Base-by-base conservation (phyloP, 1,284 basidiomycete genomes). In the Spongispora temasekensis region DNA sequence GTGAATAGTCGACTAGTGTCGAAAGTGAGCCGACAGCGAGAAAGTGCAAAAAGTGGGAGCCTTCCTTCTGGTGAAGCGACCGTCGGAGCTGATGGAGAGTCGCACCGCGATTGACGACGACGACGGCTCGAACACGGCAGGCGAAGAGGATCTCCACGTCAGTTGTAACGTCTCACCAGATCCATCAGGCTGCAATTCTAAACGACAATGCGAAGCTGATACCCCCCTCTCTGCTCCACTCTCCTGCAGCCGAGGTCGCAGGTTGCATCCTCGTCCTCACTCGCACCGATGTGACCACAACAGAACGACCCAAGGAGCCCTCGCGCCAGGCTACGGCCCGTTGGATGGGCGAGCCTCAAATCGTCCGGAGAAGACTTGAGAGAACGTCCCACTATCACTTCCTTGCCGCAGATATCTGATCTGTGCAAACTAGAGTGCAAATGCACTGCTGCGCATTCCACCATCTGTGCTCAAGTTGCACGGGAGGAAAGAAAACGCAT, bases 311-410 rank as follows among this genome's bases (percentile, higher is more conserved):
- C 2, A 86, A 86, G 70, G 88, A 85, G 68, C 64, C 63, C 40
- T 75, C 1, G 89, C 90, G 13, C 97, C 97, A 2, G 97, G 97
- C 4, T 93, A 91, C 76, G 92, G 93, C 65, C 89, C 95, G 23
- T 77, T 99, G 23, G 97, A 99, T 99, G 97, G 97, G 96, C 95
- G 2, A 87, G 85, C 55, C 76, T 98, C 61, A 94, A 94, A 71
- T 78, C 84, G 5, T 93, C 90, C 8, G 93, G 94, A 6, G 75
- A 79, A 62, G 87, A 97, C 79, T 75, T 97, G 23, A 77, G 93
- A 60, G 94, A 94, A 65, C 32, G 59, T 62, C 46, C 12, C 12
- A 23, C 40, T 21, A 10, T 21, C 17, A 15, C n/a, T 3, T 21
- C 60, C 31, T 8, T 55, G 25, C 19, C 17, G 12, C 53, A 21